Conservation (phyloP, 352 stramenopile species). For the Globisporangium polare region DNA sequence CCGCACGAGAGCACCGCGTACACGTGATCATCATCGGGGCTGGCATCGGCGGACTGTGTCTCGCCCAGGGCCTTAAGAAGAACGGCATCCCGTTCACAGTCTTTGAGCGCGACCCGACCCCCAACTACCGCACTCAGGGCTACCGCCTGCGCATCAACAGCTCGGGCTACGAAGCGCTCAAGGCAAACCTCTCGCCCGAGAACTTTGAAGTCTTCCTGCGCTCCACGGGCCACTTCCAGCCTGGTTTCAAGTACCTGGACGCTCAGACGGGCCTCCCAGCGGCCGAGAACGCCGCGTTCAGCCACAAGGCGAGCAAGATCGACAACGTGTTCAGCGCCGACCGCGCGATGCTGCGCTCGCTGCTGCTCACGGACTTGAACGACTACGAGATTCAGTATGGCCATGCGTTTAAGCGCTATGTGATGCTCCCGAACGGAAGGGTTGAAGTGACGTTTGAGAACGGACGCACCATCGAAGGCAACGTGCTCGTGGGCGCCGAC, state of each 20-base stretch:
- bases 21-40: conserved; percentile 47
- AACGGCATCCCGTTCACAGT: conserved; percentile 60
- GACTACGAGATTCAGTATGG: conserved; percentile 46
- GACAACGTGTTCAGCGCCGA: conserved; percentile 37
- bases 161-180: conserved; percentile 54
- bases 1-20: conserved; percentile 4
- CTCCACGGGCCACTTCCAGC: conserved; percentile 44
- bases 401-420: conserved; percentile 50
- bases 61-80: conserved; percentile 57
- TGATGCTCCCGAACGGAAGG: conserved; percentile 32
- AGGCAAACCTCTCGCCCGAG: conserved; percentile 34
- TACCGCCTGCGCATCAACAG: conserved; percentile 63
- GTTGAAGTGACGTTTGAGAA: conserved; percentile 53
- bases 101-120: conserved; percentile 57
- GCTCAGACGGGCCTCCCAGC: conserved; percentile 21
- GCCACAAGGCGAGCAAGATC: conserved; percentile 6
- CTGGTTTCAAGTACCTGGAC: conserved; percentile 44
- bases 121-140: conserved; percentile 58
- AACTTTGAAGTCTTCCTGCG: conserved; percentile 55
- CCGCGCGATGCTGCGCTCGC: conserved; percentile 33
- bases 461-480: conserved; percentile 33
- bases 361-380: conserved; percentile 43
- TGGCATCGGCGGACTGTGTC: conserved; percentile 52
- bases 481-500: conserved; percentile 46
- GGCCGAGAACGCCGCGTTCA: conserved; percentile 9